Base-by-base conservation (phyloP, 192 early-diverging fungal species). In the Phlyctochytrium planicorne region DNA sequence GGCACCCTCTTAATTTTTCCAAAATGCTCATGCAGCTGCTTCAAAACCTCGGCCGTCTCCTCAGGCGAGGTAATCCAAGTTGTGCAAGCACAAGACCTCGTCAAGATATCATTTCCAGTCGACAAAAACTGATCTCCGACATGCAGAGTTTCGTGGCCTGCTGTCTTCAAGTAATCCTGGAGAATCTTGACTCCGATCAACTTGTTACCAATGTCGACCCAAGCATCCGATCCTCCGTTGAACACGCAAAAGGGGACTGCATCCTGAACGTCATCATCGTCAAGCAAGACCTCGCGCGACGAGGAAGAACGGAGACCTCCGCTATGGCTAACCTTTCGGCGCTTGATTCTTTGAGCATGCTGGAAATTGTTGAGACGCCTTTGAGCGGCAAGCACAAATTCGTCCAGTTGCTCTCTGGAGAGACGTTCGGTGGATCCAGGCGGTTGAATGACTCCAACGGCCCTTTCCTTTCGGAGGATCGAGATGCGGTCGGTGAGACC, bases 201-300 rank as follows among this genome's bases (percentile, higher is more conserved):
- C 76, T 96, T 96, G 82, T 94, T 96, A 30, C 94, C 94, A 67
- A 96, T 91, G 60, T 96, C 94, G 4, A 96, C 89, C 91, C 91
- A 96, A 62, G 91, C 90, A 72, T 96, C 94, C 65, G 67, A 83
- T 27, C 94, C 94, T 61, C 94, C 94, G 75, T 94, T 94, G 61
- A 96, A 96, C 23, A 92, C 92, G 69, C 94, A 96, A 78, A 93
- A 96, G 1, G 94, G 94, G 10, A 96, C 81, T 0, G 84, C 76
- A 27, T 75, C 81, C 37, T 82, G 75, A 63, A 75, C 65, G 1
- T 82, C 82, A 50, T n/a, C n/a, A n/a, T n/a, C n/a, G n/a, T n/a
- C n/a, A n/a, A n/a, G n/a, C n/a, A n/a, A 68, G 70, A 27, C 53
- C 2, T 4, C 53, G 53, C 24, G 3, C 3, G 3, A 29, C 6